Evolutionary conservation across 2,329 filamentous ascomycete genomes (phyloP).

Genomic region (Epichloe amarillans): DNA sequence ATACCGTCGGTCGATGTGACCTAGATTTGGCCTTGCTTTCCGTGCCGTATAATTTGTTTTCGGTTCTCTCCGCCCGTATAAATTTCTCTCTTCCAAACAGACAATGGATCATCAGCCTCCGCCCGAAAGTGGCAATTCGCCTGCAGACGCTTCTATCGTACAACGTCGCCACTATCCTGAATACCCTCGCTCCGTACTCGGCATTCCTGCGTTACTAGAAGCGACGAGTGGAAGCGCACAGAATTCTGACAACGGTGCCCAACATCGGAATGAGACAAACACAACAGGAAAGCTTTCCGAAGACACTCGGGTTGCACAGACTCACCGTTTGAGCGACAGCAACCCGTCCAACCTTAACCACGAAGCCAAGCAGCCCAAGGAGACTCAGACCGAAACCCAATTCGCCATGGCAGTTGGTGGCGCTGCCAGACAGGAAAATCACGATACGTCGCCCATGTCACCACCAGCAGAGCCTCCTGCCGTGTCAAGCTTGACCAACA

Average conservation of each 20-base stretch:
- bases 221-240: not conserved
- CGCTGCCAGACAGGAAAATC: not conserved
- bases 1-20: not conserved
- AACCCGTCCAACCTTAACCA: not conserved
- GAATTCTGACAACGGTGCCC: not conserved
- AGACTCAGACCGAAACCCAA: not conserved
- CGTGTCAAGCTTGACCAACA: not conserved
- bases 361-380: not conserved
- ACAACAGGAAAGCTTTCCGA: conserved; percentile 1
- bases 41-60: not conserved
- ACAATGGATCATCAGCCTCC: conserved; percentile 1
- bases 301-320: not conserved
- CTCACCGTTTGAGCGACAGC: not conserved
- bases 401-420: not conserved
- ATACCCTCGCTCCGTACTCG: conserved; percentile 1
- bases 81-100: not conserved
- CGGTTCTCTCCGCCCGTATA: not conserved
- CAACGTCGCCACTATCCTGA: not conserved
- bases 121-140: not conserved
- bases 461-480: not conserved
- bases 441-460: not conserved
- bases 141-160: not conserved
- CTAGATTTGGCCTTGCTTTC: not conserved
- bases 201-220: conserved; percentile 2
- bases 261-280: not conserved